Evolutionary conservation across 352 stramenopile species (phyloP).

Genomic region (Globisporangium paddicum): DNA sequence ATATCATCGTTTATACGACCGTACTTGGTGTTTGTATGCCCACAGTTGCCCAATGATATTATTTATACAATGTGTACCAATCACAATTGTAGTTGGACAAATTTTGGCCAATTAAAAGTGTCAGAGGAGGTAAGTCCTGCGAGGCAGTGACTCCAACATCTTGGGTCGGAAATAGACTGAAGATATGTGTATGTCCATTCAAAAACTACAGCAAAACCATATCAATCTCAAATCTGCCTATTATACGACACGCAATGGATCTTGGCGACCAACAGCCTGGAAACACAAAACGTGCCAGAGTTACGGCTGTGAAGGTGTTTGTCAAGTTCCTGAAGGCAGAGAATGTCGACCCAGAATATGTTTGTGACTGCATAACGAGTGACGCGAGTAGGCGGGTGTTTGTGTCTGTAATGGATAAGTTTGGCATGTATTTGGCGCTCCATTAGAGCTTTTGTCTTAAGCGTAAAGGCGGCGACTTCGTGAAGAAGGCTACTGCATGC

Average conservation of each 20-base stretch:
- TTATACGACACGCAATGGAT: not conserved
- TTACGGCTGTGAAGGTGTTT: constrained; percentile 1
- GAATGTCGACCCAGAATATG: not conserved
- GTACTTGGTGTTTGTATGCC: not conserved
- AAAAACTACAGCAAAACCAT: not conserved
- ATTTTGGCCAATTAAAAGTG: not conserved
- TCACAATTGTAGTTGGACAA: not conserved
- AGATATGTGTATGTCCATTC: not conserved
- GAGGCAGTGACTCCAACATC: not conserved
- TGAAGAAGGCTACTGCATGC: too few relatives aligned
- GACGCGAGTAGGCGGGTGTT: not conserved
- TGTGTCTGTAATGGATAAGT: not conserved
- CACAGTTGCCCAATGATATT: not conserved
- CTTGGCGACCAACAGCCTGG: not conserved
- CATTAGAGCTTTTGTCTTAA: too few relatives aligned
- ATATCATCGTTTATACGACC: too few relatives aligned
- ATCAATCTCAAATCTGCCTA: not conserved
- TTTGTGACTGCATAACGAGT: not conserved
- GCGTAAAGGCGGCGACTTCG: too few relatives aligned
- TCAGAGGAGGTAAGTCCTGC: not conserved
- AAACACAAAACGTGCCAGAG: not conserved
- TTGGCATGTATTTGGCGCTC: not conserved
- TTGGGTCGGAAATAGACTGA: not conserved
- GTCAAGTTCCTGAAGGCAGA: not conserved
- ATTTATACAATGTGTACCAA: too few relatives aligned